Evolutionary conservation across 106 monocot genomes (phyloP), one percentile per base, ranked within the genome.

Genomic region (Hemerocallis citrina): DNA sequence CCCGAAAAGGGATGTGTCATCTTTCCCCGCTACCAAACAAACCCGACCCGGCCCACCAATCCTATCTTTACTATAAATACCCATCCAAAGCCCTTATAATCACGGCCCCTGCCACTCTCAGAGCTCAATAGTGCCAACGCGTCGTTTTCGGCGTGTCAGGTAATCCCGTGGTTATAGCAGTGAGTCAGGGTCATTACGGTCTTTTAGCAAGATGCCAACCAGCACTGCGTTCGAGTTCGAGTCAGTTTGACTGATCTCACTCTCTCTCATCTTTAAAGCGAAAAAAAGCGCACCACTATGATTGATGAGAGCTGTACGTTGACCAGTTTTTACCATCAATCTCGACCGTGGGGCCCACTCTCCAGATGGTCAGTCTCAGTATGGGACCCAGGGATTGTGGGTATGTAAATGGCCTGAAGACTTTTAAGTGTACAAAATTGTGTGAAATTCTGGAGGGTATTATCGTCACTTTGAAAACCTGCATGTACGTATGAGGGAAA

Each of bases 121-220:
- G 7, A 22, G 16, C 41, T 41, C 1, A 25, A 12, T 22, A 20
- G 0, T n/a, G 39, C 24, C 60, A 28, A 60, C 15, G 7, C 41
- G 41, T 57, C 57, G 17, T 57, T 57, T 34, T 57, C 57, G 5
- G 3, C 1, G 27, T 1, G 15, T 3, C 10, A 42, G 60, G 60
- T 34, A 12, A 0, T 24, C 14, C 24, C 27, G 39, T 60, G n/a
- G 39, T 60, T 56, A 4, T 4, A 15, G 17, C 33, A 17, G 7
- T 10, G 2, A 9, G 0, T 1, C 56, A 56, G 56, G 56, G 56
- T 14, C 34, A 56, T 12, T 56, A 33, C 34, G 31, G 32, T 2
- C 56, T 33, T 56, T n/a, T 24, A n/a, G 34, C 16, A 56, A 58
- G 57, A 57, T 57, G 21, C 57, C 34, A 57, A 57, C 57, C 57